Evolutionary conservation across 2,329 filamentous ascomycete species (phyloP), one percentile per base, ranked within the genome.

Genomic region (Botrytis porri): DNA sequence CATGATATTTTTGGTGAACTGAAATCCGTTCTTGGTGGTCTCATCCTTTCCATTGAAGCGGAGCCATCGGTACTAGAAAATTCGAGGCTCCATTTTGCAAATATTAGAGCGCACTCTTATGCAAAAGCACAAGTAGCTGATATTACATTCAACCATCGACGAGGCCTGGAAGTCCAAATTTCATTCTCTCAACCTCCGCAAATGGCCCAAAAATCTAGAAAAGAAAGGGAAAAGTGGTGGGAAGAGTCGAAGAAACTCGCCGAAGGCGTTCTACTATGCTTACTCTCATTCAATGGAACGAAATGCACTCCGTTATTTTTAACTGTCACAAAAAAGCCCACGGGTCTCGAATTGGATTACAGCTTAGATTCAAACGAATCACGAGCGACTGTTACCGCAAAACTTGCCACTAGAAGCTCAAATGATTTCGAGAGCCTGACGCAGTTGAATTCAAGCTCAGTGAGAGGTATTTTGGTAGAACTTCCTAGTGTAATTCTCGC

Each of bases 1-100:
- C 78, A 80, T 69, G 79, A 81, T 67, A 80, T 77, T 22, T 77
- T 77, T 22, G 79, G 79, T 3, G 74, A 75, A 63, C 74, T 51
- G 25, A 51, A 79, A 51, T 51, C 48, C 4, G 48, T n/a, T n/a
- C 48, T 51, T 12, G 48, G 48, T 3, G 41, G 41, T 65, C 57
- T 78, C 74, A 73, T 74, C 48, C 51, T 81, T 25, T 60, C 77
- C 16, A 67, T 79, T 12, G 70, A 70, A n/a, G 64, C 76, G 59
- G 63, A 77, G 29, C 74, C 70, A 22, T 73, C 73, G 35, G 29
- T 77, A 5, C 65, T 77, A 43, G 74, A 76, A 4, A 73, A 75
- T 65, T 51, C 70, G 59, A 77, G 69, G 73, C 75, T 73, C 16
- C 74, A 57, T 64, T 75, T 75, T 69, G 75, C 71, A 69, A 37